Evolutionary conservation across 73 alveolate genomes (phyloP).

Genomic region (Paramecium sonneborni): DNA sequence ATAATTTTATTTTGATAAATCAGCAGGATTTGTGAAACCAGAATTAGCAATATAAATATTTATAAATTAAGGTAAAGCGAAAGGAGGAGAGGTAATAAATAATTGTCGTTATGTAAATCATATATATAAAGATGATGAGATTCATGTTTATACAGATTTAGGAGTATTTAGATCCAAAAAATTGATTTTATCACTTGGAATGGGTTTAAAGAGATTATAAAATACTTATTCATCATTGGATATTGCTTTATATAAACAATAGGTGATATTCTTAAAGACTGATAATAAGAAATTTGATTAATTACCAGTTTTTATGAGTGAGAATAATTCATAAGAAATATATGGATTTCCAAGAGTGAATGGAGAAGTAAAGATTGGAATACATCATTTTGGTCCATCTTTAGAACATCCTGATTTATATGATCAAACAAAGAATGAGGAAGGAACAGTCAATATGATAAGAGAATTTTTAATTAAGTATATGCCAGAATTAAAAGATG

Average conservation of each 20-base stretch:
- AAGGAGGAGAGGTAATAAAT: slow-evolving; percentile 16
- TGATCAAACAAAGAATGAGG: background rate
- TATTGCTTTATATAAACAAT: background rate
- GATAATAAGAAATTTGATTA: background rate
- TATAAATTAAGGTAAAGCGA: background rate
- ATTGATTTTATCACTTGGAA: background rate
- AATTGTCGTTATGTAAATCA: slow-evolving; percentile 20
- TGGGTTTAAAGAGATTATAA: background rate
- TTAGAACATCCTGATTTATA: background rate
- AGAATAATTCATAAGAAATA: background rate
- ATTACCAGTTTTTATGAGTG: slow-evolving; percentile 26
- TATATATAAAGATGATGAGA: background rate
- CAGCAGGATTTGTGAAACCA: slow-evolving; percentile 44
- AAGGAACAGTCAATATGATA: background rate
- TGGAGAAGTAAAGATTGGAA: slow-evolving; percentile 21
- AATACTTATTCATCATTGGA: background rate
- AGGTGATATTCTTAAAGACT: background rate
- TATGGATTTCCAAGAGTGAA: slow-evolving; percentile 44
- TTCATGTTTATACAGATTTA: slow-evolving; percentile 29
- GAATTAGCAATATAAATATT: background rate
- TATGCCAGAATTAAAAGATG: background rate
- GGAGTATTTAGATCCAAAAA: slow-evolving; percentile 5
- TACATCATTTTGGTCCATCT: slow-evolving; percentile 25
- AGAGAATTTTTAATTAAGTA: background rate
- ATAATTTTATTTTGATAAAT: background rate